phyloP scores from a whole-genome alignment of 106 monocot species.

The Allium sativum region DNA sequence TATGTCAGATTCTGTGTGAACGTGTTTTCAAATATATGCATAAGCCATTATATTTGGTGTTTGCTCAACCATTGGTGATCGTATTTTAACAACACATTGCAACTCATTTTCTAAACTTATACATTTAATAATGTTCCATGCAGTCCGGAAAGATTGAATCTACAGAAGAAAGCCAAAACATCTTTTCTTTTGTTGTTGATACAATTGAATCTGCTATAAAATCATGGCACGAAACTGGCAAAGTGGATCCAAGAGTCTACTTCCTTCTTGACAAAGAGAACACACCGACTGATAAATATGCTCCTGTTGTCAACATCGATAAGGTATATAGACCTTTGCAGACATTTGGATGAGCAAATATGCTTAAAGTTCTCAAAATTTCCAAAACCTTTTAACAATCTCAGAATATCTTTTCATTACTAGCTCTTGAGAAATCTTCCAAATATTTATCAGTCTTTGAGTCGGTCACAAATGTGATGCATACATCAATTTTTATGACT shows the following conservation, averaged over 20 bases:
- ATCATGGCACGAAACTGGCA: slow-evolving; percentile 68
- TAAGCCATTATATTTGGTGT: too few relatives aligned
- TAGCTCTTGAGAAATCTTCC: too few relatives aligned
- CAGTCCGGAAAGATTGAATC: slow-evolving; percentile 42
- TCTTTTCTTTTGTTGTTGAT: slow-evolving; percentile 60
- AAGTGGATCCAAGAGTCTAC: slow-evolving; percentile 63
- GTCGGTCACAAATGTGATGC: too few relatives aligned
- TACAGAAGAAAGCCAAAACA: slow-evolving; percentile 26
- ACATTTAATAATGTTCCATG: neutral
- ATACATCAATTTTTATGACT: too few relatives aligned
- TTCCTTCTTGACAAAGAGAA: slow-evolving; percentile 69
- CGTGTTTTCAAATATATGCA: too few relatives aligned
- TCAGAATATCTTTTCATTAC: too few relatives aligned
- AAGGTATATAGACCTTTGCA: slow-evolving; percentile 79
- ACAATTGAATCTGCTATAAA: slow-evolving; percentile 70
- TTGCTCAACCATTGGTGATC: too few relatives aligned
- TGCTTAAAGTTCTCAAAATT: too few relatives aligned
- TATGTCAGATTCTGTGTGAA: too few relatives aligned
- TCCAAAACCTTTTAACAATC: neutral
- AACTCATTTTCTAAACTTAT: too few relatives aligned
- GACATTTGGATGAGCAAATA: neutral
- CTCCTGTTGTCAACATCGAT: slow-evolving; percentile 75
- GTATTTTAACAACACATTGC: too few relatives aligned
- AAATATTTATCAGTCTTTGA: too few relatives aligned
- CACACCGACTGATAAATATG: slow-evolving; percentile 68